Evolutionary conservation across 2,329 filamentous ascomycete genomes (phyloP), one percentile per base, ranked within the genome.

Genomic region (Fusarium sp.): DNA sequence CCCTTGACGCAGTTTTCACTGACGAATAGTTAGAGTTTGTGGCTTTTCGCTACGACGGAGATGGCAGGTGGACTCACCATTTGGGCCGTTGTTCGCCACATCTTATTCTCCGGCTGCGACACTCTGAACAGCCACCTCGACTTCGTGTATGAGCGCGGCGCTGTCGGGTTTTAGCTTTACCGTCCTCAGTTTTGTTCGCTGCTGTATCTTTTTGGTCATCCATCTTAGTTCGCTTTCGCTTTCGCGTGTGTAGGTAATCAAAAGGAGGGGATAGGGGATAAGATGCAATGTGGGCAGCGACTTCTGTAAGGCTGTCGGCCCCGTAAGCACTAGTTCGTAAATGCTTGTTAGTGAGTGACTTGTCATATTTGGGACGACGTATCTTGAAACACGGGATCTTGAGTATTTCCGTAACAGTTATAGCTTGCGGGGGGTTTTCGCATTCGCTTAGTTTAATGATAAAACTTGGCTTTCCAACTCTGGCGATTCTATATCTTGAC

Each of bases 101-200:
- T 22, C 63, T 49, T 11, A 67, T 43, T 20, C 64, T 52, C 9
- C 64, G 63, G 9, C 15, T 46, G 2, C 63, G 63, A 27, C 64
- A 67, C 20, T 67, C 64, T 3, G 63, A 46, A 24, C 64, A 67
- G 2, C 64, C 64, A 5, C 18, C 30, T 14, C 63, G 40, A 18
- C 64, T 67, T 14, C 64, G 64, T 24, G 56, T 67, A 15, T 67
- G 64, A 6, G 63, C 29, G 4, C 62, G 62, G 3, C 63, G 55
- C 14, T 46, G 62, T 29, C 63, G 54, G 25, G 22, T 12, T 44
- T 66, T 66, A 12, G 25, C 8, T 29, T 66, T 61, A 11, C n/a
- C 20, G 2, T 50, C 43, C 15, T 46, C 20, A 1, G 18, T 24
- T 24, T 44, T 29, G 40, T 12, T 32, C 20, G 24, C 5, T 54